A percentile compares a stretch with the other conserved stretches of the same genome.
phyloP scores from a whole-genome alignment of 148 eudicot species.

The Heliosperma pusillum region DNA sequence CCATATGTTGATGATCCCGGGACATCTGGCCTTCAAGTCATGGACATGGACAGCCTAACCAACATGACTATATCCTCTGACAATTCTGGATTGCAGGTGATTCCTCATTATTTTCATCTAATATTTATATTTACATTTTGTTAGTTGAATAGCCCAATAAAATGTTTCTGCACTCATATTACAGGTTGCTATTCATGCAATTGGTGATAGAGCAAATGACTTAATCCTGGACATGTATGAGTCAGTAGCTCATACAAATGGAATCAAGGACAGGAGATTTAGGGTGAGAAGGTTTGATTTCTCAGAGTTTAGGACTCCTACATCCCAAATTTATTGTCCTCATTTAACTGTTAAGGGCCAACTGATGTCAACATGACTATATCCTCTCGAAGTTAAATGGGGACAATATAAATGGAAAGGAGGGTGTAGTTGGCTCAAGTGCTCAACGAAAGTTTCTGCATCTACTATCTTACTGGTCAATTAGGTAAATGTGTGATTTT shows the following conservation, averaged over 20 bases:
- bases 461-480: not conserved
- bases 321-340: not conserved
- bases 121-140: not conserved
- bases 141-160: conserved; percentile 1
- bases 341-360: not conserved
- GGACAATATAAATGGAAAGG: not conserved
- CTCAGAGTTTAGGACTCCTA: not conserved
- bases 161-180: conserved; percentile 8
- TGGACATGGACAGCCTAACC: conserved; percentile 53
- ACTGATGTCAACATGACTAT: not conserved
- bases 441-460: not conserved
- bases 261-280: conserved; percentile 75
- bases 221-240: conserved; percentile 78
- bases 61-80: conserved; percentile 69
- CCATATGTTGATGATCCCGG: conserved; percentile 76
- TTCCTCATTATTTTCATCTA: conserved; percentile 17
- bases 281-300: conserved; percentile 45
- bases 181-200: conserved; percentile 94
- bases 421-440: not conserved
- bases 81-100: conserved; percentile 80
- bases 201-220: conserved; percentile 91
- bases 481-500: conserved; percentile 9
- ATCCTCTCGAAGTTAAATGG: not conserved
- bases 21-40: conserved; percentile 75
- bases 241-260: conserved; percentile 62